phyloP scores from a whole-genome alignment of 148 eudicot genomes.

The Rhododendron molle region DNA sequence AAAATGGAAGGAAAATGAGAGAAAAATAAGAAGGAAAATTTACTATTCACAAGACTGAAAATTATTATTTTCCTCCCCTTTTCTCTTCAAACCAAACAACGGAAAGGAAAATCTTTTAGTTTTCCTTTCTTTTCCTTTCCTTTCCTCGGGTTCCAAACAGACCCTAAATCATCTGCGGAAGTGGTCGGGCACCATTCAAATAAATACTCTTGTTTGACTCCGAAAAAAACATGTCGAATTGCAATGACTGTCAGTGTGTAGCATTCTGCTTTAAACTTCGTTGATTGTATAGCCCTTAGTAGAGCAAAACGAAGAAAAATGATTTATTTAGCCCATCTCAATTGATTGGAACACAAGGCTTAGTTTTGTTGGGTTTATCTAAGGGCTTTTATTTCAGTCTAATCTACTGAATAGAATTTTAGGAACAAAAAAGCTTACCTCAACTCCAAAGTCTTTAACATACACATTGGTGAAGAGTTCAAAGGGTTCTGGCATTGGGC shows the following conservation, averaged over 20 bases:
- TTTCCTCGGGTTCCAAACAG: too few relatives aligned
- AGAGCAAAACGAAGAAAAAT: background rate
- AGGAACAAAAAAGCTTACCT: constrained; percentile 42
- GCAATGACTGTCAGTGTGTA: background rate
- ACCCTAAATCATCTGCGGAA: background rate
- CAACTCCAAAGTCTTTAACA: constrained; percentile 72
- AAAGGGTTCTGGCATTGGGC: constrained; percentile 82
- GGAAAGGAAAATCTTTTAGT: too few relatives aligned
- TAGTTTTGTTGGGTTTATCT: background rate
- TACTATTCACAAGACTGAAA: too few relatives aligned
- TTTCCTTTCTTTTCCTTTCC: too few relatives aligned
- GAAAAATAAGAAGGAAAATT: too few relatives aligned
- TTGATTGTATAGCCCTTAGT: background rate
- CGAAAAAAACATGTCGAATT: too few relatives aligned
- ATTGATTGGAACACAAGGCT: background rate
- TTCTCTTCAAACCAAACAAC: too few relatives aligned
- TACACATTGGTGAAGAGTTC: constrained; percentile 82
- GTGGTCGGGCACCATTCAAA: background rate
- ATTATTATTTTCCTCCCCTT: too few relatives aligned
- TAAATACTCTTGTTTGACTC: background rate
- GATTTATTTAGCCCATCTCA: background rate
- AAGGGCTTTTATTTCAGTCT: background rate
- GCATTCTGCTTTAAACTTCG: background rate
- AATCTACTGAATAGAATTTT: background rate
- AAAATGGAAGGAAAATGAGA: too few relatives aligned